Percentiles rank a stretch among this genome's conserved stretches.
Evolutionary conservation across 345 rosid genomes (phyloP).

Genomic region (Populus deltoides): DNA sequence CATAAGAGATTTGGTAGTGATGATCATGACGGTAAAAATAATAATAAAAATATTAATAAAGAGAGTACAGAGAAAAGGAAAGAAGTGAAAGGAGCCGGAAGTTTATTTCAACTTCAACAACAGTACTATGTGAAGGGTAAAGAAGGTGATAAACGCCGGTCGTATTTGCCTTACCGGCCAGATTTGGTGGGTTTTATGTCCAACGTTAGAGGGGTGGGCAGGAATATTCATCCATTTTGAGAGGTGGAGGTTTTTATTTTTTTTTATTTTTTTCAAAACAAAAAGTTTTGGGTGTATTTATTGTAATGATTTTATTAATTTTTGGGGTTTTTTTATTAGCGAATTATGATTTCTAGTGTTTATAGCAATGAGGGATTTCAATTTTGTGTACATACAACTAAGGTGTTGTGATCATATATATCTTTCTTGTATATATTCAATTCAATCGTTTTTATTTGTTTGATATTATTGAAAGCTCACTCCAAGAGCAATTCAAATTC

Average conservation of each 20-base stretch:
- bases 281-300: not conserved
- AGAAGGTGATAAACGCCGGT: constrained; percentile 43
- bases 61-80: not conserved
- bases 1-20: constrained; percentile 12
- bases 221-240: constrained; percentile 60
- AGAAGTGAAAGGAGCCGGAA: not conserved
- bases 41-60: not conserved
- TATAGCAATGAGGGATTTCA: not conserved
- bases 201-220: constrained; percentile 46
- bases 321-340: not conserved
- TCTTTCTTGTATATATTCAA: too few relatives aligned
- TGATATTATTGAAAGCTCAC: too few relatives aligned
- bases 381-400: not conserved
- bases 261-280: not conserved
- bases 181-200: constrained; percentile 50
- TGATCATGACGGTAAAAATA: not conserved
- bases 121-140: constrained; percentile 15
- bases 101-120: not conserved
- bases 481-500: too few relatives aligned
- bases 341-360: not conserved
- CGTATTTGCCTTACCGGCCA: constrained; percentile 48
- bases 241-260: constrained; percentile 27
- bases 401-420: not conserved
- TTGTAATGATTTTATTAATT: not conserved
- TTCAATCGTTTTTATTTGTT: too few relatives aligned